Base-by-base conservation (phyloP, 225 moss, liverwort and hornwort species). In the Polytrichum commune region DNA sequence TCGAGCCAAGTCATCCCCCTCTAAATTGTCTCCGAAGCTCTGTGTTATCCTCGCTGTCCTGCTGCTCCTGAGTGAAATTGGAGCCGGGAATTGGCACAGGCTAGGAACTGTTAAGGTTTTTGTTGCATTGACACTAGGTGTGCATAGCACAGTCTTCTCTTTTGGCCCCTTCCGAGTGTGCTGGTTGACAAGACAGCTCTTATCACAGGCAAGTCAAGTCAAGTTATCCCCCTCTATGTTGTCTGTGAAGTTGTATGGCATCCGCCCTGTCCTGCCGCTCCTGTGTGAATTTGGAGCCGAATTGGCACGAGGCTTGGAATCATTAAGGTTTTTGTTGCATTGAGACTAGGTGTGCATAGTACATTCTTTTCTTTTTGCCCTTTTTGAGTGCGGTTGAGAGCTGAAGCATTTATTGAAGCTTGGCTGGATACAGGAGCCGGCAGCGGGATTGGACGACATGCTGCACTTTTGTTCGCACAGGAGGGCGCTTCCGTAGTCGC, bases 401-500 rank as follows among this genome's bases (percentile, higher is more conserved):
- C 35, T 27, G 20, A 8, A 53, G 63, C 29, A 54, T n/a, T 82
- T 20, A 74, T 61, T 67, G 55, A 19, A 61, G 70, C 26, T 33
- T 19, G 19, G 67, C 60, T 73, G 75, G 55, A 62, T 72, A 81
- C 87, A 77, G 98, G 98, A 70, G 98, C 98, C 5, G 98, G 98
- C 62, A 98, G 91, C 80, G 98, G 98, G 72, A 98, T 98, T 66
- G 98, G 98, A 70, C 79, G 91, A 20, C 91, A 98, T 70, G 93
- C 95, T 72, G 93, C 98, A 27, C 82, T 98, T 5, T 67, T 98
- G 77, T 98, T 98, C 7, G 98, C 95, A 0, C 94, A 91, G 24
- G 98, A 98, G 73, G 98, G 98, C 66, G 98, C 98, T 27, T 95
- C 90, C 67, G 95, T 98, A 25, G 90, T 77, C 67, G 95, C 91